Evolutionary conservation across 495 filamentous ascomycete genomes (phyloP).

Genomic region (Cairneyella variabilis): DNA sequence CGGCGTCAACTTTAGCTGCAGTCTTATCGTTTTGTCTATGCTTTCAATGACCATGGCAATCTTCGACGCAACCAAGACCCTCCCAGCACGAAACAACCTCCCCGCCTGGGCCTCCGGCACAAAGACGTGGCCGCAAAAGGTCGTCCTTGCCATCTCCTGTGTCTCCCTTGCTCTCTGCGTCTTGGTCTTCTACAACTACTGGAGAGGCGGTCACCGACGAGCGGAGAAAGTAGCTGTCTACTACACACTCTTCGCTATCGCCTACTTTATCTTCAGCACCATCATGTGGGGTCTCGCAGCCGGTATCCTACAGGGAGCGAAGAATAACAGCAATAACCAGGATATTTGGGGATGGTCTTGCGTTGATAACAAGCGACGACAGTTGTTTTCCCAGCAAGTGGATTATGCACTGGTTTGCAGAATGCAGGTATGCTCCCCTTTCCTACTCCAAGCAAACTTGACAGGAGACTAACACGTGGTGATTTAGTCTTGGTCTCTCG

Average conservation of each 20-base stretch:
- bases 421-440: slow-evolving; percentile 66
- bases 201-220: slow-evolving; percentile 78
- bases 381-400: slow-evolving; percentile 72
- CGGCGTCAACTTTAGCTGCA: slow-evolving; percentile 93
- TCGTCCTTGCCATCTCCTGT: slow-evolving; percentile 70
- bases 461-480: too few species aligned
- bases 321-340: slow-evolving; percentile 65
- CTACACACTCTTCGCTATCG: slow-evolving; percentile 87
- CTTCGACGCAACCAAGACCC: slow-evolving; percentile 74
- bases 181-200: slow-evolving; percentile 81
- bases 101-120: slow-evolving; percentile 80
- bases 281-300: slow-evolving; percentile 90
- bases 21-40: slow-evolving; percentile 88
- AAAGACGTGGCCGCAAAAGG: slow-evolving; percentile 84
- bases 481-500: slow-evolving; percentile 82
- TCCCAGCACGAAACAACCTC: slow-evolving; percentile 72
- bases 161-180: slow-evolving; percentile 78
- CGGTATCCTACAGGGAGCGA: slow-evolving; percentile 74
- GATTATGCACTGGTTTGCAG: slow-evolving; percentile 93
- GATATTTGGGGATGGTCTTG: slow-evolving; percentile 98
- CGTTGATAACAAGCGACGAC: slow-evolving; percentile 73
- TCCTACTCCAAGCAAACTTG: not conserved
- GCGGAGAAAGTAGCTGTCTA: slow-evolving; percentile 92
- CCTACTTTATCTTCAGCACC: slow-evolving; percentile 91
- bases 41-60: slow-evolving; percentile 79